Conservation (phyloP, 1,284 basidiomycete species). For the Microbotryum silenes-acaulis region DNA sequence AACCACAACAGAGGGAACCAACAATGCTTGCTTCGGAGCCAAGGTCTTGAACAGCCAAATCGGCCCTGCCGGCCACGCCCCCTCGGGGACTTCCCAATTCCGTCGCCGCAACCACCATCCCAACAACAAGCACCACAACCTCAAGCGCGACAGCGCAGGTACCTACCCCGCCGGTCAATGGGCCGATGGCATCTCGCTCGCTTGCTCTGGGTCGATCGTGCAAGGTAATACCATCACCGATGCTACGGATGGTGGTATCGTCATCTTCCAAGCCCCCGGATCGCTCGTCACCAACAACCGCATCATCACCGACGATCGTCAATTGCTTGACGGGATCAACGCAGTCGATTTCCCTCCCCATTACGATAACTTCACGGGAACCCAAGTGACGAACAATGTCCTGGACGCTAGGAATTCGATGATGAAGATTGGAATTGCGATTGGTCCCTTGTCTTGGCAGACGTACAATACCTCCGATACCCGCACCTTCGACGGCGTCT, state of each 20-base stretch:
- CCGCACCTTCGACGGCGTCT: slow-evolving; percentile 47
- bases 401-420: slow-evolving; percentile 21
- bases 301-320: slow-evolving; percentile 32
- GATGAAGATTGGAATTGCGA: slow-evolving; percentile 45
- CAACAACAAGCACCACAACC: background rate
- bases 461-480: slow-evolving; percentile 41
- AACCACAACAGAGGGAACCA: slow-evolving; percentile 10
- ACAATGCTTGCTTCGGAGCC: slow-evolving; percentile 7
- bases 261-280: slow-evolving; percentile 69
- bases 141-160: background rate
- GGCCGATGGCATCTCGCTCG: slow-evolving; percentile 76
- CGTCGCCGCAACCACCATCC: too few relatives aligned
- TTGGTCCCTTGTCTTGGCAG: slow-evolving; percentile 43
- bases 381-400: background rate
- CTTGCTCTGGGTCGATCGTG: slow-evolving; percentile 58
- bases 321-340: slow-evolving; percentile 11
- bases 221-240: slow-evolving; percentile 58
- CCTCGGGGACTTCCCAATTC: background rate
- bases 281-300: slow-evolving; percentile 63
- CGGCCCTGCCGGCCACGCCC: slow-evolving; percentile 12
- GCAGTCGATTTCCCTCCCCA: slow-evolving; percentile 10
- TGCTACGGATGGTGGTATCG: slow-evolving; percentile 55
- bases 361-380: background rate
- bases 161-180: slow-evolving; percentile 43
- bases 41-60: slow-evolving; percentile 19